phyloP scores from a whole-genome alignment of 148 eudicot species.

The Nyssa sinensis region DNA sequence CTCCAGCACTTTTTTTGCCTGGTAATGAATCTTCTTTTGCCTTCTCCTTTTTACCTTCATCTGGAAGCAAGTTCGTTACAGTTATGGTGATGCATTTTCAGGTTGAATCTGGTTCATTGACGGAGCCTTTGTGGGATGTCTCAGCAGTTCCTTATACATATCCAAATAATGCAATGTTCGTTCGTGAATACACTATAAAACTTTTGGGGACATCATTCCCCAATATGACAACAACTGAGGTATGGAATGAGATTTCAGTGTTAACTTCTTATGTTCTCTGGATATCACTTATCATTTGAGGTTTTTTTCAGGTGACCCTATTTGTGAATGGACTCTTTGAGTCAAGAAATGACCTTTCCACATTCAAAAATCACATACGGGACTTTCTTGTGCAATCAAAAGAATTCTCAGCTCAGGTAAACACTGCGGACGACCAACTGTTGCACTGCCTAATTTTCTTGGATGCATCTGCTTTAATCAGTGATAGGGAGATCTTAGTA shows the following conservation, averaged over 20 bases:
- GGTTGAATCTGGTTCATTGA: slow-evolving; percentile 75
- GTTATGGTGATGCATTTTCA: slow-evolving; percentile 20
- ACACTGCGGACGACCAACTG: neutral
- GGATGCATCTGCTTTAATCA: neutral
- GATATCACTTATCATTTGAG: slow-evolving; percentile 8
- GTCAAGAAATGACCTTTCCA: slow-evolving; percentile 66
- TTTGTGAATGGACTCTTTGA: slow-evolving; percentile 85
- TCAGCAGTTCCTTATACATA: slow-evolving; percentile 74
- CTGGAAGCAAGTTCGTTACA: neutral
- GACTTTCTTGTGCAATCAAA: slow-evolving; percentile 97
- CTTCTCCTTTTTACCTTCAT: neutral
- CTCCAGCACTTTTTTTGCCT: slow-evolving; percentile 82
- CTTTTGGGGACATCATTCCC: slow-evolving; percentile 87
- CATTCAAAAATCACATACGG: slow-evolving; percentile 88
- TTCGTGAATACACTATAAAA: slow-evolving; percentile 90
- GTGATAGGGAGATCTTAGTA: neutral
- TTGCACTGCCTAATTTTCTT: neutral
- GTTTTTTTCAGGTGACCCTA: slow-evolving; percentile 69
- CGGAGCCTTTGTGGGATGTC: slow-evolving; percentile 94
- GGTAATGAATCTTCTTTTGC: slow-evolving; percentile 39
- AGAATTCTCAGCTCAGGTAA: slow-evolving; percentile 96
- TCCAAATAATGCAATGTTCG: slow-evolving; percentile 69
- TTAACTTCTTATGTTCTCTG: neutral
- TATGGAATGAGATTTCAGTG: slow-evolving; percentile 11
- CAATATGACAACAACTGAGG: slow-evolving; percentile 87